Evolutionary conservation across 1,139 yeast species (phyloP).

Genomic region (Zygotorulaspora mrakii): DNA sequence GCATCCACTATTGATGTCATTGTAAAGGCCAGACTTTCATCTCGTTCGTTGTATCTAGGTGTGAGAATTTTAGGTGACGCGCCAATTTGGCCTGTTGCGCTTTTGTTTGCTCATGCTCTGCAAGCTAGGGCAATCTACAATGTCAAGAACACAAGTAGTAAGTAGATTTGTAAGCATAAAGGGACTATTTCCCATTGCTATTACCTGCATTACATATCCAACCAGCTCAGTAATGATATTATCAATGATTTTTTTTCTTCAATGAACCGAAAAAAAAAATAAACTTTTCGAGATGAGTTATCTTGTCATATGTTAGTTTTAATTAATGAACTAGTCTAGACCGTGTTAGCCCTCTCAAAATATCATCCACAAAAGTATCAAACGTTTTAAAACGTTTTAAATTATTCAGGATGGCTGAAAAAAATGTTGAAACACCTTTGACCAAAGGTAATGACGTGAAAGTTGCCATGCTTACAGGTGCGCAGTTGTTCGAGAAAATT

Average conservation of each 20-base stretch:
- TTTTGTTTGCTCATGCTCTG: conserved; percentile 71
- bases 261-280: not conserved
- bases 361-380: not conserved
- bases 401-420: conserved; percentile 10
- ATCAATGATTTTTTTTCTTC: not conserved
- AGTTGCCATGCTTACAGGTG: conserved; percentile 46
- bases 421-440: conserved; percentile 1
- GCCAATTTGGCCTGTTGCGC: conserved; percentile 77
- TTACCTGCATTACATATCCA: too few species aligned
- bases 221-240: too few species aligned
- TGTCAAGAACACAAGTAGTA: conserved; percentile 16
- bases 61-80: conserved; percentile 74
- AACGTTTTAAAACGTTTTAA: conserved; percentile 7
- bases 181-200: too few species aligned
- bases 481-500: conserved; percentile 63
- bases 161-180: too few species aligned
- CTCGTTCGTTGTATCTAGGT: conserved; percentile 59
- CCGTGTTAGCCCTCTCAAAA: too few species aligned
- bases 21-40: conserved; percentile 48
- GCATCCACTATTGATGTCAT: conserved; percentile 44
- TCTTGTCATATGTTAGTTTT: too few species aligned
- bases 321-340: too few species aligned
- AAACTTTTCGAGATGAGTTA: conserved; percentile 2
- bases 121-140: conserved; percentile 56
- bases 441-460: conserved; percentile 4